phyloP scores from a whole-genome alignment of 1,139 yeast genomes.

The Hansenula sp. region DNA sequence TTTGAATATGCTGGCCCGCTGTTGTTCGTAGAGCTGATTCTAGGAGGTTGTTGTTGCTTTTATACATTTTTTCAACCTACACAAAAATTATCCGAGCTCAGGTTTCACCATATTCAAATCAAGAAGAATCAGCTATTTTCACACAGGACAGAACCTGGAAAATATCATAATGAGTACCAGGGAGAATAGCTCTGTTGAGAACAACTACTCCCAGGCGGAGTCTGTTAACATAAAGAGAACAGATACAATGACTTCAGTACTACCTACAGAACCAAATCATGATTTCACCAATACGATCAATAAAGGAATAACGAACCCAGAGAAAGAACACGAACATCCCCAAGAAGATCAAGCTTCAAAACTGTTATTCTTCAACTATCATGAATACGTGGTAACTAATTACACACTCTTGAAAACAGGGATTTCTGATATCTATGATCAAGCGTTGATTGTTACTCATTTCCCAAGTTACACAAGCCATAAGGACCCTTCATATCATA shows the following conservation, averaged over 20 bases:
- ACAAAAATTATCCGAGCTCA: too few species aligned
- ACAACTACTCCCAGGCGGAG: not conserved
- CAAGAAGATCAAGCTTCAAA: not conserved
- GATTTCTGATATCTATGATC: conserved; percentile 19
- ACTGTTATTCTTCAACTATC: conserved; percentile 60
- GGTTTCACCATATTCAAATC: too few species aligned
- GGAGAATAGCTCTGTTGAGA: too few species aligned
- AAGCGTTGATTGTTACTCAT: conserved; percentile 51
- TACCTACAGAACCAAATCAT: not conserved
- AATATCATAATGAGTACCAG: too few species aligned
- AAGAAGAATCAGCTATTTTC: too few species aligned
- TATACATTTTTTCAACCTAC: too few species aligned
- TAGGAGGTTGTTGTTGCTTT: too few species aligned
- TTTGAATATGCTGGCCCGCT: too few species aligned
- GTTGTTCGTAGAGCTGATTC: too few species aligned
- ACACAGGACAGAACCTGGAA: too few species aligned
- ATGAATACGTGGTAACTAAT: conserved; percentile 46
- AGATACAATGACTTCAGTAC: not conserved
- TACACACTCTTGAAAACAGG: conserved; percentile 25
- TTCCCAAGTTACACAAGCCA: conserved; percentile 54
- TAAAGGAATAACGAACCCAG: conserved; percentile 11
- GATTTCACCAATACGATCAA: conserved; percentile 6
- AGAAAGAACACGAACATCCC: conserved; percentile 3
- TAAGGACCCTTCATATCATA: conserved; percentile 28
- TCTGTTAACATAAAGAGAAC: not conserved